phyloP scores from a whole-genome alignment of 2,329 filamentous ascomycete genomes.

The Cytospora chrysosperma region DNA sequence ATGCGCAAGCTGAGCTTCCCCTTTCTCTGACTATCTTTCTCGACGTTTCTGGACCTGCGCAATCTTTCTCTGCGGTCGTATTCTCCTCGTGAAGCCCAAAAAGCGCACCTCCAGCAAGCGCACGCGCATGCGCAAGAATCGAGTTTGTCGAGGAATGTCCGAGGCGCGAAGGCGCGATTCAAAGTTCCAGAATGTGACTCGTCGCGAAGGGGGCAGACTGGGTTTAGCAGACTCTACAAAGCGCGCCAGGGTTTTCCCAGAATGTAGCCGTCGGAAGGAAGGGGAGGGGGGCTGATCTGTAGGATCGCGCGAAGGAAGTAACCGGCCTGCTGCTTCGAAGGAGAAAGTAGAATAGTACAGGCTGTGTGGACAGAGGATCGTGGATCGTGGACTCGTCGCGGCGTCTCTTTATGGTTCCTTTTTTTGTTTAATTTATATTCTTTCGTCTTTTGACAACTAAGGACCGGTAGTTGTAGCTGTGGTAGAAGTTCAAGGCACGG shows the following conservation, averaged over 20 bases:
- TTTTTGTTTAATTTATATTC: neutral
- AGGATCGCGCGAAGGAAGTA: neutral
- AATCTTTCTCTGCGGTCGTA: slow-evolving; percentile 16
- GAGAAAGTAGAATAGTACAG: neutral
- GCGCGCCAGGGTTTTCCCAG: neutral
- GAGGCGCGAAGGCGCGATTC: neutral
- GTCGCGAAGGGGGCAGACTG: neutral
- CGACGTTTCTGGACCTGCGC: slow-evolving; percentile 13
- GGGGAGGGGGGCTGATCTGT: neutral
- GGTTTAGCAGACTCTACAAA: neutral
- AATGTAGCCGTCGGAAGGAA: neutral
- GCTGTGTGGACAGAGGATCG: slow-evolving; percentile 8
- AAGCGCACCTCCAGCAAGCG: slow-evolving; percentile 15
- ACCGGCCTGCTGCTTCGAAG: neutral
- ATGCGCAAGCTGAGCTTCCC: slow-evolving; percentile 20
- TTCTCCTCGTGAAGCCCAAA: slow-evolving; percentile 17
- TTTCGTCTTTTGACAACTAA: slow-evolving; percentile 11
- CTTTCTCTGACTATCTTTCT: neutral
- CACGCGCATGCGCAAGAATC: slow-evolving; percentile 2
- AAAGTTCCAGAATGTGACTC: neutral
- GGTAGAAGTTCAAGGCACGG: slow-evolving; percentile 12
- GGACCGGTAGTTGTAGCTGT: slow-evolving; percentile 12
- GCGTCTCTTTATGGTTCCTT: neutral
- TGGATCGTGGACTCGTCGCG: slow-evolving; percentile 6
- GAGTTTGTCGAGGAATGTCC: neutral